Evolutionary conservation across 768 basidiomycete genomes (phyloP).

Genomic region (Megacollybia marginata): DNA sequence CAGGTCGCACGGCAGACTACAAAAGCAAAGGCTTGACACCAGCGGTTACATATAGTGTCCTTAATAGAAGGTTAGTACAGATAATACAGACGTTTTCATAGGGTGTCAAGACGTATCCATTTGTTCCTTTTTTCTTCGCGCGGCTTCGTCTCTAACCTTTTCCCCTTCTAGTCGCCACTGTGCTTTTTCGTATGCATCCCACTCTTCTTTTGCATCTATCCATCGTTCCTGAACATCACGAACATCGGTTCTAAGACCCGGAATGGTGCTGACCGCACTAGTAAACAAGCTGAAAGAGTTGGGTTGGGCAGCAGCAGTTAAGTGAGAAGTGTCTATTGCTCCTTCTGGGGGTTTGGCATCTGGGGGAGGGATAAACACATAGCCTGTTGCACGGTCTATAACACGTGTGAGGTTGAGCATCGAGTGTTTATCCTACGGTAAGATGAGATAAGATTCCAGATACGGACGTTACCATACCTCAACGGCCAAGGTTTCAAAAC

Average conservation of each 20-base stretch:
- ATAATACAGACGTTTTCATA: no score
- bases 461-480: slow-evolving; percentile 49
- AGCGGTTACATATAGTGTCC: no score
- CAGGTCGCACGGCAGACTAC: no score
- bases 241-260: slow-evolving; percentile 44
- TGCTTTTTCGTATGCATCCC: slow-evolving; percentile 72
- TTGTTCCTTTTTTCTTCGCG: slow-evolving; percentile 7
- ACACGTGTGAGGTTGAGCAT: slow-evolving; percentile 83
- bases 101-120: no score
- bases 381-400: slow-evolving; percentile 90
- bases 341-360: slow-evolving; percentile 24
- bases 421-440: slow-evolving; percentile 76
- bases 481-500: slow-evolving; percentile 94
- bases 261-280: slow-evolving; percentile 49
- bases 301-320: slow-evolving; percentile 39
- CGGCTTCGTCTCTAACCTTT: slow-evolving; percentile 35
- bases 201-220: slow-evolving; percentile 79
- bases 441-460: background rate
- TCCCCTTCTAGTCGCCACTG: slow-evolving; percentile 78
- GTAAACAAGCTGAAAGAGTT: slow-evolving; percentile 67
- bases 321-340: slow-evolving; percentile 23
- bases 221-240: slow-evolving; percentile 89
- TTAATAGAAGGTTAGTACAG: no score
- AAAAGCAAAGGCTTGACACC: no score
- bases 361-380: slow-evolving; percentile 69